Evolutionary conservation across 2,329 filamentous ascomycete genomes (phyloP).

Genomic region (Myriosclerotinia curreyana): DNA sequence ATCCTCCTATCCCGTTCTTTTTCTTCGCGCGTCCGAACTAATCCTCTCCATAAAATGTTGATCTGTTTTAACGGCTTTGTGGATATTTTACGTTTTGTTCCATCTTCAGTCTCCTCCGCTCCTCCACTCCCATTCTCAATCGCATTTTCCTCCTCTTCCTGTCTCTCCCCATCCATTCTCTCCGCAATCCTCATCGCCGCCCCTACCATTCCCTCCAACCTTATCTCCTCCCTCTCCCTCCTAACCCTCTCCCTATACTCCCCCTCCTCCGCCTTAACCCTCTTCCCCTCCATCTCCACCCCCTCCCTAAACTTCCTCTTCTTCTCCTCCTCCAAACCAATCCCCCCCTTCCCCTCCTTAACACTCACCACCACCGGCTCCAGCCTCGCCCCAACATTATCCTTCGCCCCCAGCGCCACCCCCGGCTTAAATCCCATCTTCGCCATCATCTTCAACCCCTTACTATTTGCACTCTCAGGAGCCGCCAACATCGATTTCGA

Average conservation of each 20-base stretch:
- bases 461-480: slow-evolving; percentile 60
- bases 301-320: slow-evolving; percentile 72
- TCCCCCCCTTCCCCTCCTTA: slow-evolving; percentile 77
- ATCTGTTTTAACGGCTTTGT: slow-evolving; percentile 61
- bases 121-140: slow-evolving; percentile 26
- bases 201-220: slow-evolving; percentile 65
- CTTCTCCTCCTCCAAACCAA: slow-evolving; percentile 78
- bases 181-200: slow-evolving; percentile 86
- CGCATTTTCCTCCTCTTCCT: slow-evolving; percentile 33
- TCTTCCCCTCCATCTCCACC: slow-evolving; percentile 57
- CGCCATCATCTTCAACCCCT: slow-evolving; percentile 94
- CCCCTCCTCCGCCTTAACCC: slow-evolving; percentile 58
- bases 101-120: slow-evolving; percentile 25
- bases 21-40: slow-evolving; percentile 67
- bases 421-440: slow-evolving; percentile 87
- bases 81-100: slow-evolving; percentile 38
- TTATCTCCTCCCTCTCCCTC: slow-evolving; percentile 65
- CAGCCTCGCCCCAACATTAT: slow-evolving; percentile 43
- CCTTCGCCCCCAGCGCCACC: slow-evolving; percentile 66
- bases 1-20: slow-evolving; percentile 65
- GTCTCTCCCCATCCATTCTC: slow-evolving; percentile 75
- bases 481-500: slow-evolving; percentile 67
- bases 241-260: slow-evolving; percentile 57
- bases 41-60: slow-evolving; percentile 74
- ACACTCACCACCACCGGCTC: slow-evolving; percentile 75